Evolutionary conservation across 2,329 filamentous ascomycete genomes (phyloP), one percentile per base, ranked within the genome.

Genomic region (Periconia digitata): DNA sequence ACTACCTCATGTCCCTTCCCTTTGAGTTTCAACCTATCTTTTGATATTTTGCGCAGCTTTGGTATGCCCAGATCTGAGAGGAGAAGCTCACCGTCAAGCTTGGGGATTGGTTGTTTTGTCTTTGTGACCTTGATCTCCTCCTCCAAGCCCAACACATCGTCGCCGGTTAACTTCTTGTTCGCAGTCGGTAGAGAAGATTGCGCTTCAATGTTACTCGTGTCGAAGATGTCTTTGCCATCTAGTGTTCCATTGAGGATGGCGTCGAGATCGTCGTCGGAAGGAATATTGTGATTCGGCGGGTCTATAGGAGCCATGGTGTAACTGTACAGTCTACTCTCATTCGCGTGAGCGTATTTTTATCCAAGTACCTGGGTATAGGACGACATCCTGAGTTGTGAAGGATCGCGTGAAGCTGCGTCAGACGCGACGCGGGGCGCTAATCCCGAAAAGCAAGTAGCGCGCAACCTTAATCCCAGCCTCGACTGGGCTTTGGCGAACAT

Each of bases 1-100:
- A 8, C 41, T 64, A 91, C 89, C 77, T 99, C 94, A 67, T 97
- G 90, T 0, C 92, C 92, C 71, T 95, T 97, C 42, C 94, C 94
- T 68, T 92, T 95, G 59, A 96, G 84, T 56, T 83, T 89, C 17
- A 96, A 74, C 38, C 81, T 80, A 23, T 84, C 80, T 44, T 83
- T 85, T 0, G 89, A 85, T 59, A 85, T 85, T 53, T 79, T 83
- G 36, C 88, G 85, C 44, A 99, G 76, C 61, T 87, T 90, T 1
- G 90, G 90, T 51, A 99, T 91, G 1, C 94, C 94, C 40, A 84
- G 81, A 17, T 86, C 81, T 3, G 90, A 94, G 1, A 97, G 78
- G n/a, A 97, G 75, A 56, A 90, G 83, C 8, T 82, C 76, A 60
- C 96, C 90, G 64, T 99, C 92, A 21, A 99, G 80, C 70, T 96